Evolutionary conservation across 2,329 filamentous ascomycete genomes (phyloP), one percentile per base, ranked within the genome.

Genomic region (Daldinia sp.): DNA sequence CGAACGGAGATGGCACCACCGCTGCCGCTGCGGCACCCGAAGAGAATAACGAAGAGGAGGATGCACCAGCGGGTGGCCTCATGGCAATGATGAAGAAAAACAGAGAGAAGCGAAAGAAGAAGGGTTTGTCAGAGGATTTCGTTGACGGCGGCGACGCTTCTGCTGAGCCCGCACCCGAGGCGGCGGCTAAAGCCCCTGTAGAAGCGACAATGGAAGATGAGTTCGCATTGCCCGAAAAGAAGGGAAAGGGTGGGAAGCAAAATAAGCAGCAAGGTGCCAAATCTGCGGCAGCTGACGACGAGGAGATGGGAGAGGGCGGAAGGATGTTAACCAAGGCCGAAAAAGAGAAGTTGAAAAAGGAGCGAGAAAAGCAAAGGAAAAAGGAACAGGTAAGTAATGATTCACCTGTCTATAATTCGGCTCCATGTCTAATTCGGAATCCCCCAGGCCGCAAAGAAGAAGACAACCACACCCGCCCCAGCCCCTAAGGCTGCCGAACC

Each of bases 291-390:
- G 72, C 76, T 11, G 80, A 74, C 4, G 83, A 81, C 29, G 84
- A 81, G 1, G 83, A 82, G 4, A 83, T 79, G 11, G 86, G 78
- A 7, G 83, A 83, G 4, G 82, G 82, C 61, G 90, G 90, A 43
- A 86, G 88, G 57, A 84, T 98, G 49, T 88, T 98, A 81, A 96
- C 93, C 35, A 99, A 98, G 86, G 95, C 96, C 61, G 94, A 99
- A 82, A 99, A 99, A 82, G 95, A 99, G 78, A 96, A 93, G 80
- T 85, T 94, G 74, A 98, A 94, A 85, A 99, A 97, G 82, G 95
- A 99, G 82, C 89, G 93, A 64, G 95, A 99, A 83, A 99, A 99
- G 87, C 92, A 95, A 81, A 86, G 94, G 70, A 99, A 99, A 83
- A 99, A 94, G 87, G 95, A 99, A 79, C 91, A 98, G 87, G 93